Evolutionary conservation across 257 asterid species (phyloP), one percentile per base, ranked within the genome.

Genomic region (Forsythia viridissima): DNA sequence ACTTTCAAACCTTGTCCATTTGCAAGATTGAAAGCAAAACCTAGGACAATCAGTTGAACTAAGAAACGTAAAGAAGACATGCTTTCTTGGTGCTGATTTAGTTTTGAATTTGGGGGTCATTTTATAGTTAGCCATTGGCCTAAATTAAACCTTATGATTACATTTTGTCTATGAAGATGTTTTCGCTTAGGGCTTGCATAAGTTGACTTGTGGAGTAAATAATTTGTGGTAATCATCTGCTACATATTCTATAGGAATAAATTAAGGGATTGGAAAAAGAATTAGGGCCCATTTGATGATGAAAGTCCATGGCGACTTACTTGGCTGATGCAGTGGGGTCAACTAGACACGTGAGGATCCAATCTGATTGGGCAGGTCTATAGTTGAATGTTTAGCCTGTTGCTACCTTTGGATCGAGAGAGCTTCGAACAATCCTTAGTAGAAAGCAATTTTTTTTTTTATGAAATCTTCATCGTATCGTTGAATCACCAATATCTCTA

Each of bases 1-100:
- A 85, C 78, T 55, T 76, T 71, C 7, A 88, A 76, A 34, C 55
- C 83, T n/a, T 73, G 52, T 65, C 80, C 88, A 71, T 78, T 73
- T 63, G 86, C 89, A 72, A 42, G 71, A 40, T 37, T 57, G 65
- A 86, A 42, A 77, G 77, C 65, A 52, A 74, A 55, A 40, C 79
- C 82, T 6, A 85, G 48, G 20, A 76, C 71, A 42, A 70, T 11
- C 24, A 84, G 38, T 42, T 82, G 74, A 37, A 80, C 77, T 41
- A 85, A 66, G 41, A 78, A 59, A 40, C 3, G 39, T 55, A 75
- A 40, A 59, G 83, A 74, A 52, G 75, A 78, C 83, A 80, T 80
- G 21, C 20, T 16, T 77, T 63, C 40, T 8, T 63, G 70, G 2
- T 63, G 39, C 70, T 21, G 37, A 30, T 10, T 59, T 63, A 39